Base-by-base conservation (phyloP, 2,329 filamentous ascomycete species). In the Colletotrichum cuscutae region DNA sequence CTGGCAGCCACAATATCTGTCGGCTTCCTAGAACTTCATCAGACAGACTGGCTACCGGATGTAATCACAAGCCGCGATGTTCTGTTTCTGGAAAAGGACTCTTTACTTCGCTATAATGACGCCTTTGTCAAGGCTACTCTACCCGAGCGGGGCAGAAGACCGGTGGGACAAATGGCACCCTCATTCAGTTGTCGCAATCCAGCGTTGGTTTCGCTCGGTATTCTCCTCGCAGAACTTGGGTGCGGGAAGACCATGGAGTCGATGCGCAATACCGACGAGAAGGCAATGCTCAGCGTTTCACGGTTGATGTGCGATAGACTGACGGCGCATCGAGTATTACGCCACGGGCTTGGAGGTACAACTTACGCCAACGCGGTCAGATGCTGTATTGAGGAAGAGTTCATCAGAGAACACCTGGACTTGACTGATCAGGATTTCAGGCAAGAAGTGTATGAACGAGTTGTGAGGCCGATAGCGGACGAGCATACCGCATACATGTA, bases 11-110 rank as follows among this genome's bases (percentile, higher is more conserved):
- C n/a, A n/a, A n/a, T n/a, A n/a, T n/a, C 77, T 6, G 76, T 76
- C 0, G 76, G 76, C 69, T 65, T 80, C 13, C 63, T 78, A 5
- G 75, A 78, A 22, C 71, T 79, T 13, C 62, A 78, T 37, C 69
- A 75, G 6, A 79, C 76, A 0, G 65, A 68, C 2, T 79, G 78
- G 77, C 73, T 78, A 4, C 70, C 76, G 2, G 46, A 60, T 5
- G 59, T 75, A 0, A 12, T 71, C 1, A 56, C 62, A 9, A 71
- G 56, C 3, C 32, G 11, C 4, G 30, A 67, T 9, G 65, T 79
- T 0, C 75, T 73, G 2, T 58, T 79, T 4, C 57, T 77, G 11
- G 58, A 62, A n/a, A 63, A 53, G 15, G 52, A 22, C 49, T 15
- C 37, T 19, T 0, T 42, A 42, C 37, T 42, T 42, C 37, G 37